These are phyloP conservation scores for Tieghemostelium lacteum DNA, from an alignment of 78 protist species.

Conservation along the genomic window DNA sequence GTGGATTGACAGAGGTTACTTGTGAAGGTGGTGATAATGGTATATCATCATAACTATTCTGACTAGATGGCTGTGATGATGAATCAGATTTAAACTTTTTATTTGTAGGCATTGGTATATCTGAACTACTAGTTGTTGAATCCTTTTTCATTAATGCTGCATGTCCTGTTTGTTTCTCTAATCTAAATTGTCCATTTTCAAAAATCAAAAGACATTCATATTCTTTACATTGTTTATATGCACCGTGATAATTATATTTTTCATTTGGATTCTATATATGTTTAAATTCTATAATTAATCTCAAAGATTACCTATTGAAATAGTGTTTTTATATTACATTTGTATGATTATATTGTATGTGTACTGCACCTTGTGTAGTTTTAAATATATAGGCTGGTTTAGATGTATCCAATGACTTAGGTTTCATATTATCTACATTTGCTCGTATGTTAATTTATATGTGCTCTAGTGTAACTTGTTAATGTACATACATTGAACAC, in stretches of 20 bases:
- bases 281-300: too few relatives aligned
- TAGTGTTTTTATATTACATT: not conserved
- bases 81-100: not conserved
- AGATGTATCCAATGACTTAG: constrained; percentile 16
- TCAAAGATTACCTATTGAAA: not conserved
- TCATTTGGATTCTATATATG: constrained; percentile 14
- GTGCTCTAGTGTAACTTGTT: too few relatives aligned
- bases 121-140: not conserved
- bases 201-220: constrained; percentile 45
- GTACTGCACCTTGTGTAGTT: not conserved
- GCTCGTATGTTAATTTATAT: not conserved
- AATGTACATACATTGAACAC: constrained; percentile 21
- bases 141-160: constrained; percentile 13
- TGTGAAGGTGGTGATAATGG: too few relatives aligned
- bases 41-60: not conserved
- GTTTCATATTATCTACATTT: constrained; percentile 19
- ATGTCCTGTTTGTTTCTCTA: constrained; percentile 20
- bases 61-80: too few relatives aligned
- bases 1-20: not conserved
- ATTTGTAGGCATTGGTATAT: too few relatives aligned
- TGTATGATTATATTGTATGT: constrained; percentile 28
- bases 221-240: constrained; percentile 33
- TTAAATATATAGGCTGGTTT: not conserved
- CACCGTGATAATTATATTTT: constrained; percentile 23
- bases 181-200: constrained; percentile 63